Conservation (phyloP, 345 rosid species). For the Rhodamnia rubescens region DNA sequence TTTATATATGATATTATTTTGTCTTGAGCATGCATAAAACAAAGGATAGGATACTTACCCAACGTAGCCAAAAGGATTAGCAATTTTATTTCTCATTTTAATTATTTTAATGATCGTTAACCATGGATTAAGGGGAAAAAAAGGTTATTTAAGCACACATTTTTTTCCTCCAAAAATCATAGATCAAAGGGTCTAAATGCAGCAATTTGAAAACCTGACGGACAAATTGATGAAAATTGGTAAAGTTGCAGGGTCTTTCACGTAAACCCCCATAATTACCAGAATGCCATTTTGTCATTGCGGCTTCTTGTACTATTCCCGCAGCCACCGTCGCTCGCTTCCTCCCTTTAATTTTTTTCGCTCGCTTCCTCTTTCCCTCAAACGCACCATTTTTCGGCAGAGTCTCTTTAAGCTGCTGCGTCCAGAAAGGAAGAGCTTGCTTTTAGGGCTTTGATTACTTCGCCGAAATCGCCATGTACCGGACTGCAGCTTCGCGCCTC, state of each 20-base stretch:
- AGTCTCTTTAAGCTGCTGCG: background rate
- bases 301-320: background rate
- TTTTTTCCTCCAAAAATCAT: background rate
- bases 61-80: no score
- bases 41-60: no score
- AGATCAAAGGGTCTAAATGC: background rate
- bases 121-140: background rate
- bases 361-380: background rate
- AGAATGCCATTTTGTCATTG: background rate
- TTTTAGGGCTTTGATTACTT: background rate
- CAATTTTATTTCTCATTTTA: no score
- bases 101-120: background rate
- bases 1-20: no score
- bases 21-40: no score
- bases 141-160: background rate
- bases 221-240: background rate
- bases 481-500: constrained; percentile 46
- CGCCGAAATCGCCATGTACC: constrained; percentile 23
- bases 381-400: background rate
- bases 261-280: background rate
- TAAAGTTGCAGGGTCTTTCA: background rate
- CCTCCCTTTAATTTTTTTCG: no score
- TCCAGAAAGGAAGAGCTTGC: background rate
- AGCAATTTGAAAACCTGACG: background rate
- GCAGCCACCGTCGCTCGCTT: background rate